Evolutionary conservation across 306 rosid species (phyloP).

Genomic region (Prunus davidiana): DNA sequence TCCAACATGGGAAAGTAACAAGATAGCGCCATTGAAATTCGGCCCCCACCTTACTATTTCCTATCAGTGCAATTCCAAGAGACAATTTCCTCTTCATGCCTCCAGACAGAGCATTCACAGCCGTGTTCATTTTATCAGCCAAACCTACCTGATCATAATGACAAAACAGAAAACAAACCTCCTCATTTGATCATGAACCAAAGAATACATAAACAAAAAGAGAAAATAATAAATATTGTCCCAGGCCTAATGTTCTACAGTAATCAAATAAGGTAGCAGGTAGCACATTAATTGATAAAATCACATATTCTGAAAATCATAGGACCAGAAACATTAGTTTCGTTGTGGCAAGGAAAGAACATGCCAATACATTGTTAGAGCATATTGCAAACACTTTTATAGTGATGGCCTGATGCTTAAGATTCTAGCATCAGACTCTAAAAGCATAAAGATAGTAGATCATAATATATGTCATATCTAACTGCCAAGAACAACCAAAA

Average conservation of each 20-base stretch:
- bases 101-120: conserved; percentile 84
- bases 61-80: conserved; percentile 93
- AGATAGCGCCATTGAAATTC: conserved; percentile 14
- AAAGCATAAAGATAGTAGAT: background rate
- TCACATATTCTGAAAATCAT: background rate
- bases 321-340: background rate
- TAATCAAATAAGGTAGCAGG: background rate
- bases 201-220: background rate
- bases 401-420: background rate
- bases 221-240: background rate
- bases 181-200: background rate
- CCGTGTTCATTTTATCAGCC: conserved; percentile 77
- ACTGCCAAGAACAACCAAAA: background rate
- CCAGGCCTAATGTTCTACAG: background rate
- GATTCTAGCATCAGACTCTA: background rate
- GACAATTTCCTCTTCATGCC: conserved; percentile 99
- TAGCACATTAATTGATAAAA: background rate
- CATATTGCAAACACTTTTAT: background rate
- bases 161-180: conserved; percentile 22
- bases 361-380: background rate
- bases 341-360: background rate
- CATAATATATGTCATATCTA: background rate
- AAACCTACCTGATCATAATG: conserved; percentile 74
- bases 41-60: conserved; percentile 76
- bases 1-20: conserved; percentile 11